Conservation (phyloP, 176 grass and related monocot species). For the Luzula sylvatica region DNA sequence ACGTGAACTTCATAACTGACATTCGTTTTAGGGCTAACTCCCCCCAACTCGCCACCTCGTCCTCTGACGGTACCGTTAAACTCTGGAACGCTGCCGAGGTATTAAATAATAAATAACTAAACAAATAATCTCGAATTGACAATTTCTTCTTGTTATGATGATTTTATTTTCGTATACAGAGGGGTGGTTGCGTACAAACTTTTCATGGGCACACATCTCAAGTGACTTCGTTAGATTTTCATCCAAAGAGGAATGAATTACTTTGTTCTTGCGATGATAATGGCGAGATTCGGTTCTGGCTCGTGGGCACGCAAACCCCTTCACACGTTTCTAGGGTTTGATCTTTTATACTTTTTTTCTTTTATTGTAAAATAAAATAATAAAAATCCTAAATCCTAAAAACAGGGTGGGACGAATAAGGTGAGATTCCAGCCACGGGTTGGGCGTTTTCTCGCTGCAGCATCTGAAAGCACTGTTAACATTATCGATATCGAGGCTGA, state of each 20-base stretch:
- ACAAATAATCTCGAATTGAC: not conserved
- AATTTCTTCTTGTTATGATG: not conserved
- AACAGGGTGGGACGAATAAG: conserved; percentile 54
- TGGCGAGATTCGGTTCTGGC: conserved; percentile 58
- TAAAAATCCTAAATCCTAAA: conserved; percentile 21
- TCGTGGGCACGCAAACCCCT: conserved; percentile 27
- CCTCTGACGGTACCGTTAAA: conserved; percentile 35
- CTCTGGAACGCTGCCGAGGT: conserved; percentile 38
- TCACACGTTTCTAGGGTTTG: conserved; percentile 46
- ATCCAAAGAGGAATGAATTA: conserved; percentile 34
- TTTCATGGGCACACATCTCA: conserved; percentile 38
- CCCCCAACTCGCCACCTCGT: conserved; percentile 28
- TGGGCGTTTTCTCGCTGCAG: conserved; percentile 72
- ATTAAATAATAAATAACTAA: not conserved
- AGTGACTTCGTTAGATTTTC: conserved; percentile 49
- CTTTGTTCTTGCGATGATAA: conserved; percentile 46
- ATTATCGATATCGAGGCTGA: conserved; percentile 64
- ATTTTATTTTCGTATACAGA: conserved; percentile 18
- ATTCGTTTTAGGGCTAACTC: conserved; percentile 20
- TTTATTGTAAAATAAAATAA: not conserved
- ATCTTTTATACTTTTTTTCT: not conserved
- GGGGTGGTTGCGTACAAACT: conserved; percentile 22
- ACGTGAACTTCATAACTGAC: conserved; percentile 32
- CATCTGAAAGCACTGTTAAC: conserved; percentile 53
- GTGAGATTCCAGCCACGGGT: conserved; percentile 77